Base-by-base conservation (phyloP, 495 filamentous ascomycete genomes). In the Trichoderma erinaceum region DNA sequence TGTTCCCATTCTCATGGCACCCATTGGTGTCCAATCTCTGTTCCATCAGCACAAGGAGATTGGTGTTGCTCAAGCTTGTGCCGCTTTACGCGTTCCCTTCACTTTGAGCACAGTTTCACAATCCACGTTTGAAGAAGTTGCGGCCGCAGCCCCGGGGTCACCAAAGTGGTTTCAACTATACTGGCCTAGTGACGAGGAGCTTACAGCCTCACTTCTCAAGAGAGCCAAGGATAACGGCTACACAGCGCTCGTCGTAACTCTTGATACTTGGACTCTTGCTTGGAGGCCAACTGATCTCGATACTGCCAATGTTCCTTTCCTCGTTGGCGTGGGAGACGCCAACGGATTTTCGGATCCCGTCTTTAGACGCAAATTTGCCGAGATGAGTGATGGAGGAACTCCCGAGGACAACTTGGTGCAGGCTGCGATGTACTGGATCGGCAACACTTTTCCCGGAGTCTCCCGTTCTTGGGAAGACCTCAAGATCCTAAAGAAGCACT, bases 221-320 rank as follows among this genome's bases (percentile, higher is more conserved):
- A 84, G 89, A 27, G 89, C 88, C 2, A 85, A 85, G 65, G 79
- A 80, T n/a, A 73, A 78, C 15, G 86, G 86, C 0, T 89, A 79
- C 73, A 74, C 74, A 21, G 85, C 82, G 16, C 75, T 89, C 7
- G 79, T 89, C 52, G 82, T 90, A 0, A 90, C 88, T 1, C 78
- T 90, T 0, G 88, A 90, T 74, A 88, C 85, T 0, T 86, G 79
- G 66, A 78, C 78, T 11, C 75, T 89, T 41, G 77, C 80, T 15
- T 89, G 86, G 88, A 79, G 88, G 61, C 89, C 87, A 0, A 79
- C 78, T 1, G 88, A 91, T 73, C 78, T 91, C 29, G 88, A 90
- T 70, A 82, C 83, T 38, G 88, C 79, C 38, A 89, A 85, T 65
- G 70, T 82, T 8, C 83, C 85, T 75, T 74, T 89, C 78, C 56